These are phyloP conservation scores for Solanum sejunctum DNA, from an alignment of 257 asterid species.

Conservation along the genomic window DNA sequence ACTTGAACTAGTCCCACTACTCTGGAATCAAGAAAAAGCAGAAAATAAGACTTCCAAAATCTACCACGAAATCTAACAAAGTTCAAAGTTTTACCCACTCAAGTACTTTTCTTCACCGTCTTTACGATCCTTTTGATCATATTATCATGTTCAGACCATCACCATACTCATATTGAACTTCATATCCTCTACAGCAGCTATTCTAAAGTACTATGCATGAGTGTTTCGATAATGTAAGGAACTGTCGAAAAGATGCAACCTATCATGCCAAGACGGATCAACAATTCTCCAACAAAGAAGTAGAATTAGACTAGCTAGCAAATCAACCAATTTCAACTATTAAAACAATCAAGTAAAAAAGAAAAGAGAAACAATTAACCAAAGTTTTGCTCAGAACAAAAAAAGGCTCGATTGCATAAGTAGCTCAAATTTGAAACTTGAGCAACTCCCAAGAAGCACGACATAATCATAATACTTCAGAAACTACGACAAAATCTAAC, in stretches of 20 bases:
- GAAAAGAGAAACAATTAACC: background rate
- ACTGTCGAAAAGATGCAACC: background rate
- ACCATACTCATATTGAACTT: slow-evolving; percentile 15
- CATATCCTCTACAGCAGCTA: slow-evolving; percentile 53
- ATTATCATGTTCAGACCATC: background rate
- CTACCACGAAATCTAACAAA: background rate
- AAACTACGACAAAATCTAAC: background rate
- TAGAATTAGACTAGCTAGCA: background rate
- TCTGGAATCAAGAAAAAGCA: background rate
- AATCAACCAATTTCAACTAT: background rate
- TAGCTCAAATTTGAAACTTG: background rate
- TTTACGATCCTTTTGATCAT: background rate
- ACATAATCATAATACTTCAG: background rate
- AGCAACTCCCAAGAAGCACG: background rate
- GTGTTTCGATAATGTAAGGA: background rate
- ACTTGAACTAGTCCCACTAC: background rate
- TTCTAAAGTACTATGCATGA: background rate
- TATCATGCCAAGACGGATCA: background rate
- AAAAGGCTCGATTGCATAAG: background rate
- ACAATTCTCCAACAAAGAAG: background rate
- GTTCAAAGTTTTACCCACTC: slow-evolving; percentile 34
- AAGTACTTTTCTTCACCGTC: slow-evolving; percentile 47
- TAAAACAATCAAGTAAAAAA: background rate
- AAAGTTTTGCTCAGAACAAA: background rate
- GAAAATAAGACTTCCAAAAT: background rate